Evolutionary conservation across 139 green algal species (phyloP).

Genomic region (Micractinium conductrix): DNA sequence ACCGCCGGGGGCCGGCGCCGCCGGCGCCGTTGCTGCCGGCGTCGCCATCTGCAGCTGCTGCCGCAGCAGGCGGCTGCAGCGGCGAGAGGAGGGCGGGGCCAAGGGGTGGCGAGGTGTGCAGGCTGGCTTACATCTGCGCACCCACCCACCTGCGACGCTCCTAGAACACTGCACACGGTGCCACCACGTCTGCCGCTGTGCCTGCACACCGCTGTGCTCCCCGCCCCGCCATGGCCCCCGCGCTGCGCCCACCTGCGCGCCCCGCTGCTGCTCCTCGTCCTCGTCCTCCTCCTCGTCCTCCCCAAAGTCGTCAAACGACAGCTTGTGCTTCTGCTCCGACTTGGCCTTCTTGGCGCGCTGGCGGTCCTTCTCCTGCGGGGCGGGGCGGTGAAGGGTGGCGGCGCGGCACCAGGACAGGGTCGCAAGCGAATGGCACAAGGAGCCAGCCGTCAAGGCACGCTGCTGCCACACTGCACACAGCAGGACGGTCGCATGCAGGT

Average conservation of each 20-base stretch:
- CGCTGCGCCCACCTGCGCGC: neutral
- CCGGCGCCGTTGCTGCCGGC: neutral
- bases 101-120: neutral
- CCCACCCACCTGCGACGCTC: neutral
- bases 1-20: neutral
- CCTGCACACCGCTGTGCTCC: too few relatives aligned
- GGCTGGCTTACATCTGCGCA: neutral
- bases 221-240: too few relatives aligned
- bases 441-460: too few relatives aligned
- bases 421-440: too few relatives aligned
- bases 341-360: conserved; percentile 52
- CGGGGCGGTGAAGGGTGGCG: too few relatives aligned
- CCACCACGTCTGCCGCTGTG: neutral
- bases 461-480: too few relatives aligned
- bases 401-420: too few relatives aligned
- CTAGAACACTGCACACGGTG: neutral
- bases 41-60: neutral
- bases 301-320: conserved; percentile 79
- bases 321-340: conserved; percentile 66
- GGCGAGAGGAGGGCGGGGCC: neutral
- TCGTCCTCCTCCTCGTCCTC: conserved; percentile 59
- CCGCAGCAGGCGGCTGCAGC: neutral
- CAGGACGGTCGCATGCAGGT: too few relatives aligned
- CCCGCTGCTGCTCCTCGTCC: conserved; percentile 34
- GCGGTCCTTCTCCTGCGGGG: conserved; percentile 44